Conservation (phyloP, 129 eudicot genomes). For the Kitagawia praeruptora region DNA sequence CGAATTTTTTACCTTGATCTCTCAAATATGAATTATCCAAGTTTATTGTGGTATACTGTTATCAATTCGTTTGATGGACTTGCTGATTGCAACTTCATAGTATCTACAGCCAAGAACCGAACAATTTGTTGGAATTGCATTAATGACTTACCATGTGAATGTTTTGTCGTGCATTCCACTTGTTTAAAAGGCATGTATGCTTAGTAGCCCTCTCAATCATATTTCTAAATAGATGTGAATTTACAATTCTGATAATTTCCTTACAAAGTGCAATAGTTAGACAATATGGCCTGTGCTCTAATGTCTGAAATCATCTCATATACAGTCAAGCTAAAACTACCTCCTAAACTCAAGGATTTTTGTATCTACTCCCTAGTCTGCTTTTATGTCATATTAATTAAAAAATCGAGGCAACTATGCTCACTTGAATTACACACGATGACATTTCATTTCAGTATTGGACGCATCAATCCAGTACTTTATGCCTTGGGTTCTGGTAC, state of each 20-base stretch:
- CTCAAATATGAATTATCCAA: neutral
- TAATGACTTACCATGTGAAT: neutral
- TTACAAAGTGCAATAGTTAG: neutral
- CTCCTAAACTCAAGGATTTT: neutral
- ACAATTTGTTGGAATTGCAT: neutral
- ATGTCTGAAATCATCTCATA: neutral
- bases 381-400: neutral
- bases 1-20: neutral
- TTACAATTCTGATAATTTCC: neutral
- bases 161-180: neutral
- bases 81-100: neutral
- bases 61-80: neutral
- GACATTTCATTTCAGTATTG: slow-evolving; percentile 54
- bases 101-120: neutral
- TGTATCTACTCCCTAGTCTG: neutral
- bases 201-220: neutral
- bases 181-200: neutral
- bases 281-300: neutral
- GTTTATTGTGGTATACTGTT: neutral
- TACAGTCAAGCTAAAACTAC: neutral
- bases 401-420: neutral
- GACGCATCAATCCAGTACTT: slow-evolving; percentile 71
- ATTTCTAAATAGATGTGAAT: neutral
- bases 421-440: slow-evolving; percentile 13
- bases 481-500: slow-evolving; percentile 71